Conservation (phyloP, 306 rosid species). For the Trichosanthes cucumerina region DNA sequence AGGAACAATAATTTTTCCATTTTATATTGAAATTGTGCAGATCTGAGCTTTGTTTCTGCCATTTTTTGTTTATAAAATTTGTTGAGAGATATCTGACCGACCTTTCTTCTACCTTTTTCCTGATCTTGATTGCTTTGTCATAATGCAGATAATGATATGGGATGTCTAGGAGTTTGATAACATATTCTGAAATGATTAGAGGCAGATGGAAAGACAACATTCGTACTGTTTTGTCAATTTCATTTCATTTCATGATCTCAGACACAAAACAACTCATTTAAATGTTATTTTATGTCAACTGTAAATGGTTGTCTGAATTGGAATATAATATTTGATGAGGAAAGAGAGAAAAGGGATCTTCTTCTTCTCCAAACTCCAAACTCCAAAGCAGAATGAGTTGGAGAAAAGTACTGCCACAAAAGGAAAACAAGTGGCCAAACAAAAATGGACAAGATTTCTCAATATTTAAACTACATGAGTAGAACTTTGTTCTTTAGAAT, state of each 20-base stretch:
- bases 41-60: neutral
- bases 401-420: neutral
- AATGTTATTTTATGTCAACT: neutral
- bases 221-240: conserved; percentile 7
- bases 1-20: neutral
- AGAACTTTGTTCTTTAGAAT: neutral
- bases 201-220: conserved; percentile 7
- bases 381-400: conserved; percentile 2
- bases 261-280: conserved; percentile 2
- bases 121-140: neutral
- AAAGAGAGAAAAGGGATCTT: neutral
- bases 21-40: neutral
- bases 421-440: neutral
- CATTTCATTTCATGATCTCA: neutral
- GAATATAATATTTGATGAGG: neutral
- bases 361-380: neutral
- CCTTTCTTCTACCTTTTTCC: neutral
- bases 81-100: neutral
- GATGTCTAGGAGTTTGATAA: neutral
- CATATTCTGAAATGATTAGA: conserved; percentile 4
- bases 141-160: conserved; percentile 1
- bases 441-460: neutral
- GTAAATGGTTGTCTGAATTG: neutral
- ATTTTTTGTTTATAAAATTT: neutral
- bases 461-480: neutral